Evolutionary conservation across 2,329 filamentous ascomycete species (phyloP).

Genomic region (Juglanconis juglandina): DNA sequence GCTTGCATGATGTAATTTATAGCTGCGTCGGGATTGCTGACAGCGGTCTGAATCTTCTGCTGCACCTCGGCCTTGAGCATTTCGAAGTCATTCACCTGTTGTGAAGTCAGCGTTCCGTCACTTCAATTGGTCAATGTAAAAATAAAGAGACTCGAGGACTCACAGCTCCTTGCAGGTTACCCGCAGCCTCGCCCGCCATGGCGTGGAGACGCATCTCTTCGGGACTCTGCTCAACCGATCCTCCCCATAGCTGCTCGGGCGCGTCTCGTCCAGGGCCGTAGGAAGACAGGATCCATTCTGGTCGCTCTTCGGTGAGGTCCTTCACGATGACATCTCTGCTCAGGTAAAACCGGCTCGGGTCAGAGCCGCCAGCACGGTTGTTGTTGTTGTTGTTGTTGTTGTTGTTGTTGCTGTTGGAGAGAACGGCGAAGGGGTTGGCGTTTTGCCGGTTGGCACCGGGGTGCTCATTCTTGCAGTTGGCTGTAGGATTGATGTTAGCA

Average conservation of each 20-base stretch:
- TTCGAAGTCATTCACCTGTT: slow-evolving; percentile 58
- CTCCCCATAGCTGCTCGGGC: slow-evolving; percentile 81
- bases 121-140: slow-evolving; percentile 17
- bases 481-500: slow-evolving; percentile 31
- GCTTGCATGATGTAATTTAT: slow-evolving; percentile 65
- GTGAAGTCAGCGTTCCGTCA: not conserved
- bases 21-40: slow-evolving; percentile 69
- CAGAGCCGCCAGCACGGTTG: slow-evolving; percentile 12
- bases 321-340: slow-evolving; percentile 56
- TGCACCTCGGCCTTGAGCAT: slow-evolving; percentile 61
- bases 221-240: slow-evolving; percentile 77
- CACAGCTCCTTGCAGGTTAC: slow-evolving; percentile 56
- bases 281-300: slow-evolving; percentile 80
- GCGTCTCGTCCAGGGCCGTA: slow-evolving; percentile 77
- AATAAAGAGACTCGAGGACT: slow-evolving; percentile 21
- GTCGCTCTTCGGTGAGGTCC: slow-evolving; percentile 69
- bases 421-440: slow-evolving; percentile 26
- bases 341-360: slow-evolving; percentile 44
- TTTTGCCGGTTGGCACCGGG: slow-evolving; percentile 32
- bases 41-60: slow-evolving; percentile 68
- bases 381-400: too few relatives aligned
- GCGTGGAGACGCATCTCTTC: slow-evolving; percentile 85
- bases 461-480: slow-evolving; percentile 54
- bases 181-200: slow-evolving; percentile 53
- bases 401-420: slow-evolving; percentile 42